These are phyloP conservation scores for Eremothecium gossypii DNA, from an alignment of 1,139 yeast genomes.

Conservation along the genomic window DNA sequence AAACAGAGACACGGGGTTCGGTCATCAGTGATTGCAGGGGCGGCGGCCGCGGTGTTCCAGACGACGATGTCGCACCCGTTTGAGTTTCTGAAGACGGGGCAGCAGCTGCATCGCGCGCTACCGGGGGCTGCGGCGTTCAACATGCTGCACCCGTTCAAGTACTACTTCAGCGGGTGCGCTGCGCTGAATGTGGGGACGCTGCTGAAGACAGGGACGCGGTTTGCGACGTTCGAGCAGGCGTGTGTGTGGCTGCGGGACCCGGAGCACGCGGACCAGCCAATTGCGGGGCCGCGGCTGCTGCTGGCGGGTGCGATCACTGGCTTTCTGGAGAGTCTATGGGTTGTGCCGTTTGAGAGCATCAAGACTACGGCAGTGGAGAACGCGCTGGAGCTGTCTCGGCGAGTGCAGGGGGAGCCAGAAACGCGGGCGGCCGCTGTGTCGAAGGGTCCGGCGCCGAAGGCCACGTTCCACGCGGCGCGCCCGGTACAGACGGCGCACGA, in stretches of 20 bases:
- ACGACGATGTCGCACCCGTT: slow-evolving; percentile 74
- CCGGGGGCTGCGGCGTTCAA: slow-evolving; percentile 33
- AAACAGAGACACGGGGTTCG: not conserved
- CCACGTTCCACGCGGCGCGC: slow-evolving; percentile 19
- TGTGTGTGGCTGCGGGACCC: slow-evolving; percentile 57
- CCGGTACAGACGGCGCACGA: slow-evolving; percentile 13
- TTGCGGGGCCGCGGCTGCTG: slow-evolving; percentile 62
- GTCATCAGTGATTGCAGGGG: slow-evolving; percentile 41
- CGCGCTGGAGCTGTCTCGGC: slow-evolving; percentile 25
- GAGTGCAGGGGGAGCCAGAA: slow-evolving; percentile 9
- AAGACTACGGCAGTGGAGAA: slow-evolving; percentile 82
- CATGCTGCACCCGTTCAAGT: slow-evolving; percentile 35
- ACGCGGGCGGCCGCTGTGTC: slow-evolving; percentile 5
- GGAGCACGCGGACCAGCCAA: slow-evolving; percentile 36
- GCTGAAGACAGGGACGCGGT: slow-evolving; percentile 62
- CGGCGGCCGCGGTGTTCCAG: slow-evolving; percentile 63
- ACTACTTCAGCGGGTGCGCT: slow-evolving; percentile 66
- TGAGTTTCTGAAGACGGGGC: slow-evolving; percentile 70
- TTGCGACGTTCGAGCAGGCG: slow-evolving; percentile 67
- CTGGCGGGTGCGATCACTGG: slow-evolving; percentile 88
- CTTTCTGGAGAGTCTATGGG: slow-evolving; percentile 65
- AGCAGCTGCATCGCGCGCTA: slow-evolving; percentile 47
- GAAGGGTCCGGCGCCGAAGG: slow-evolving; percentile 5
- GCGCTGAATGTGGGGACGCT: slow-evolving; percentile 73
- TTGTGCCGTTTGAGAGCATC: slow-evolving; percentile 86